Percentiles rank a stretch among this genome's conserved stretches.
phyloP scores from a whole-genome alignment of 345 rosid species.

The Gossypium sturtianum region DNA sequence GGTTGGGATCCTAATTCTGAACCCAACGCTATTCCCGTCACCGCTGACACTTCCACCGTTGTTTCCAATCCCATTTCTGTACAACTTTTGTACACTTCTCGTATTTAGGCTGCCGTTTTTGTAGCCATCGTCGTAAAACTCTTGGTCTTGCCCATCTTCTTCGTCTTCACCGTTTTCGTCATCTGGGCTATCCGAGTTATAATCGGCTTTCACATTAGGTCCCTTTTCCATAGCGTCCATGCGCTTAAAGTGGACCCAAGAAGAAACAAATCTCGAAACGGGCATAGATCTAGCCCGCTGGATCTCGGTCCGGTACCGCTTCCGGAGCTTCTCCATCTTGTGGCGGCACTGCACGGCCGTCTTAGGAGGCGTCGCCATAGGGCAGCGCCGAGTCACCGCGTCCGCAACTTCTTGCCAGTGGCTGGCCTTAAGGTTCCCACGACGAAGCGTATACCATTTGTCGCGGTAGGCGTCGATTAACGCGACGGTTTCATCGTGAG shows the following conservation, averaged over 20 bases:
- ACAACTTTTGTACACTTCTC: conserved; percentile 51
- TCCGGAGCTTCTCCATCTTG: conserved; percentile 97
- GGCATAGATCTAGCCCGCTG: conserved; percentile 89
- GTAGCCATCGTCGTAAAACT: conserved; percentile 31
- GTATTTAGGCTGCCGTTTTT: conserved; percentile 38
- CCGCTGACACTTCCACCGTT: conserved; percentile 26
- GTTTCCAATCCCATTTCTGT: conserved; percentile 43
- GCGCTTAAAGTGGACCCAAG: conserved; percentile 83
- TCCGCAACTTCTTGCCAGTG: conserved; percentile 98
- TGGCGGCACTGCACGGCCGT: conserved; percentile 93
- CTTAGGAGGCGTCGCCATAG: conserved; percentile 56
- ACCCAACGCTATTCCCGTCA: conserved; percentile 35
- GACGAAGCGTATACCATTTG: conserved; percentile 84
- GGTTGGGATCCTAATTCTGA: conserved; percentile 72
- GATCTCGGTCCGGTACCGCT: conserved; percentile 81
- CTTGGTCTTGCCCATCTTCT: conserved; percentile 40
- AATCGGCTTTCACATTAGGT: conserved; percentile 29
- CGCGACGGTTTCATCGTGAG: conserved; percentile 77
- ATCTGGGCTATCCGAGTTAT: conserved; percentile 31
- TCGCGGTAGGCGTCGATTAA: conserved; percentile 80
- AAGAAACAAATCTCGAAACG: conserved; percentile 59
- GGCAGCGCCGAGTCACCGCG: conserved; percentile 50
- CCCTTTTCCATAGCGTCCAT: conserved; percentile 94
- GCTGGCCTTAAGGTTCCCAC: conserved; percentile 84
- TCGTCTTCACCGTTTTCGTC: conserved; percentile 35